phyloP scores from a whole-genome alignment of 352 stramenopile species.

The Globisporangium uncinulatum region DNA sequence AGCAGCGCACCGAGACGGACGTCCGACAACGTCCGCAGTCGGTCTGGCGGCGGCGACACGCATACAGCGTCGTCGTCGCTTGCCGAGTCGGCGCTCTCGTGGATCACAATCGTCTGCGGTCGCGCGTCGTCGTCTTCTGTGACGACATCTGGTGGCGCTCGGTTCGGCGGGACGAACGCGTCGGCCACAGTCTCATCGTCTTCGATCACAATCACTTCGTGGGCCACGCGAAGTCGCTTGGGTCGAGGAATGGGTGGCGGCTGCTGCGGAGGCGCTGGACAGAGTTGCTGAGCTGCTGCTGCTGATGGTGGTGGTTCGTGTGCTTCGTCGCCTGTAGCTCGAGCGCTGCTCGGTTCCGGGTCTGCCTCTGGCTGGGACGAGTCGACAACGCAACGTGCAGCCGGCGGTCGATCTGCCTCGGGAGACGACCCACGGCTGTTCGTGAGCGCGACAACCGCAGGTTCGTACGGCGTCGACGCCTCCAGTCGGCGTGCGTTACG shows the following conservation, averaged over 20 bases:
- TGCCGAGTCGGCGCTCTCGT: neutral
- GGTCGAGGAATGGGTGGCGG: neutral
- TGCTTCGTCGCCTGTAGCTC: no score
- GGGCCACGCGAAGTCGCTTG: neutral
- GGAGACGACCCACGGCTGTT: constrained; percentile 3
- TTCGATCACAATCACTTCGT: constrained; percentile 71
- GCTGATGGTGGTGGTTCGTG: neutral
- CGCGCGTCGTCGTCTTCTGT: constrained; percentile 26
- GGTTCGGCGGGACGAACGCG: constrained; percentile 10
- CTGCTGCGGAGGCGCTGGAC: neutral
- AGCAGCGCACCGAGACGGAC: constrained; percentile 42
- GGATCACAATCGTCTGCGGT: neutral
- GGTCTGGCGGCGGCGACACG: constrained; percentile 2
- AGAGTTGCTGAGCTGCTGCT: neutral
- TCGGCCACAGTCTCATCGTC: constrained; percentile 31
- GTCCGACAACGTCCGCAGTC: constrained; percentile 31
- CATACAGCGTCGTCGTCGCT: neutral
- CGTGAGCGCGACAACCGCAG: neutral
- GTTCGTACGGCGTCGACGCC: neutral
- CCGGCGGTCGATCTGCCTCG: neutral
- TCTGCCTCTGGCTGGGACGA: neutral
- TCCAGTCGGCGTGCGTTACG: neutral
- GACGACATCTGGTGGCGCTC: constrained; percentile 35
- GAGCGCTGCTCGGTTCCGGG: no score
- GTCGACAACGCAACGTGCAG: neutral